Conservation (phyloP, 192 early-diverging fungal species). For the Coemansia sp. region DNA sequence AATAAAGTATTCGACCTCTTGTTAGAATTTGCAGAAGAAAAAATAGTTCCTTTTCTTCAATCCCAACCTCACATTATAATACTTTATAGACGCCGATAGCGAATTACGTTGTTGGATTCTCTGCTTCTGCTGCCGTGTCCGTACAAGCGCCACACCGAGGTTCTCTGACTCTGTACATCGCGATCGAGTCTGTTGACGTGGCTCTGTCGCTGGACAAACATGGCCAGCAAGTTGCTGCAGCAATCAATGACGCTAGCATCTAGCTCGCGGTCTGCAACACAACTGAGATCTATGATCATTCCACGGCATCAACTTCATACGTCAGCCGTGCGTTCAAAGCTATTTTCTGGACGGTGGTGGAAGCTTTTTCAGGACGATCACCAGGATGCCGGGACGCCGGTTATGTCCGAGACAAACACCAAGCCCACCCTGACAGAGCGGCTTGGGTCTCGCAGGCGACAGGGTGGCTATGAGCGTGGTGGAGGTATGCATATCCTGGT, state of each 20-base stretch:
- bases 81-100: neutral
- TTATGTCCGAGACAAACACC: neutral
- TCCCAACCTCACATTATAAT: neutral
- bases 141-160: neutral
- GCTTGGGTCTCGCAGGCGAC: conserved; percentile 8
- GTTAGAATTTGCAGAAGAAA: neutral
- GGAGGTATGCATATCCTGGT: conserved; percentile 35
- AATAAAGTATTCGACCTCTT: neutral
- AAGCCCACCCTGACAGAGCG: neutral
- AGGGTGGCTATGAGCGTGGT: conserved; percentile 20
- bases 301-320: conserved; percentile 2
- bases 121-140: neutral
- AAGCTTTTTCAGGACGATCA: conserved; percentile 1
- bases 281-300: neutral
- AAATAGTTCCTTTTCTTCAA: conserved; percentile 1
- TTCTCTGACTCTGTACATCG: neutral
- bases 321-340: neutral
- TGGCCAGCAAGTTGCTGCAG: conserved; percentile 11
- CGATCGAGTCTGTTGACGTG: neutral
- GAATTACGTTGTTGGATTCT: neutral
- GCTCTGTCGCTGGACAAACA: neutral
- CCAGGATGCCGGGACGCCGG: conserved; percentile 8
- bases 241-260: conserved; percentile 2
- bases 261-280: neutral
- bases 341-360: conserved; percentile 1